Conservation (phyloP, 768 basidiomycete genomes). For the Postia placenta region DNA sequence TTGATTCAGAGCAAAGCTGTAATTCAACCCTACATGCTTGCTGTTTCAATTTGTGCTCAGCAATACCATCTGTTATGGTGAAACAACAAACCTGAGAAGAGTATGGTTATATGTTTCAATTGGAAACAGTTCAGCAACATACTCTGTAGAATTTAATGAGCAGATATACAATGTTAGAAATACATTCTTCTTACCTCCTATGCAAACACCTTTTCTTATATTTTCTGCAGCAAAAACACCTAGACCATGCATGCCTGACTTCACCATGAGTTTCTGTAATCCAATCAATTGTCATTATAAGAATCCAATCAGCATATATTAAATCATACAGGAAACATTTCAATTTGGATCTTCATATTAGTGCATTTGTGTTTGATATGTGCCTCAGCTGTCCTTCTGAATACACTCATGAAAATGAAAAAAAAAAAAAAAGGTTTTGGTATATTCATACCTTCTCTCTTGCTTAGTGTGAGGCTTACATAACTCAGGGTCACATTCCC, state of each 20-base stretch:
- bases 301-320: too few relatives aligned
- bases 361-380: slow-evolving; percentile 16
- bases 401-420: not conserved
- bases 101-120: not conserved
- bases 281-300: too few relatives aligned
- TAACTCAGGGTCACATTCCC: slow-evolving; percentile 51
- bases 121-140: slow-evolving; percentile 10
- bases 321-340: slow-evolving; percentile 17
- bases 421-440: not conserved
- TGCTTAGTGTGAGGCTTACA: slow-evolving; percentile 38
- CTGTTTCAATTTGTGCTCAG: not conserved
- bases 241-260: slow-evolving; percentile 30
- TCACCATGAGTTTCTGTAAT: too few relatives aligned
- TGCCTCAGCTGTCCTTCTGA: not conserved
- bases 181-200: slow-evolving; percentile 25
- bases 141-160: slow-evolving; percentile 7
- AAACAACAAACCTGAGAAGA: too few relatives aligned
- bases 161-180: not conserved
- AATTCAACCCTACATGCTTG: slow-evolving; percentile 25
- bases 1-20: slow-evolving; percentile 25
- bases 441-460: slow-evolving; percentile 23
- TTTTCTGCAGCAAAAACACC: slow-evolving; percentile 38
- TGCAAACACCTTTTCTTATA: slow-evolving; percentile 18
- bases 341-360: slow-evolving; percentile 25
- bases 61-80: not conserved